A percentile compares a stretch with the other conserved stretches of the same genome.
Evolutionary conservation across 1,284 basidiomycete species (phyloP).

Genomic region (Amylostereum chailletii): DNA sequence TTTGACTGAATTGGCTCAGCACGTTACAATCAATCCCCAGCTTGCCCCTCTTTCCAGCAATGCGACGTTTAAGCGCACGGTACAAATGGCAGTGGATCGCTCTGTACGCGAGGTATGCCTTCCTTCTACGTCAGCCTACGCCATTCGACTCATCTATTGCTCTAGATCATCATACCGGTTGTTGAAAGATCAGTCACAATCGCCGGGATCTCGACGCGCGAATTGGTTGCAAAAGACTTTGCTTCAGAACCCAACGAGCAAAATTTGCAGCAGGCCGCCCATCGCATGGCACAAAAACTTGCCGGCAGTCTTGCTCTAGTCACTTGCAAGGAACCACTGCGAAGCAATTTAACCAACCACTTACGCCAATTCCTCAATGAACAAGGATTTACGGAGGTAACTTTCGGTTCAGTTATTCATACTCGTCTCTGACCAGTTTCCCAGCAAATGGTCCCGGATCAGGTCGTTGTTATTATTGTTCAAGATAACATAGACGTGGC

Average conservation of each 20-base stretch:
- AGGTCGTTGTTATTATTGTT: constrained; percentile 74
- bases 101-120: constrained; percentile 77
- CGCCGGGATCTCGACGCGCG: constrained; percentile 94
- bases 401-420: constrained; percentile 1
- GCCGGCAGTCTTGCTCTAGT: constrained; percentile 96
- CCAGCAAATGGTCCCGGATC: constrained; percentile 56
- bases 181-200: constrained; percentile 99
- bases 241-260: constrained; percentile 90
- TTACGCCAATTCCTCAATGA: constrained; percentile 75
- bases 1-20: constrained; percentile 63
- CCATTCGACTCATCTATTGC: constrained; percentile 1
- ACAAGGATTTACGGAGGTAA: constrained; percentile 81
- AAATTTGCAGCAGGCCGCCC: constrained; percentile 86
- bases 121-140: neutral
- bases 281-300: constrained; percentile 95
- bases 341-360: constrained; percentile 88
- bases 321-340: constrained; percentile 96
- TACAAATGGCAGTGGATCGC: constrained; percentile 88
- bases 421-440: constrained; percentile 2
- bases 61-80: constrained; percentile 83
- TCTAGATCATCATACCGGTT: constrained; percentile 89
- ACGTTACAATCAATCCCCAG: constrained; percentile 75
- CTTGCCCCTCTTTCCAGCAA: constrained; percentile 70
- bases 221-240: constrained; percentile 95
- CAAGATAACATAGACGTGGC: constrained; percentile 93